Base-by-base conservation (phyloP, 441 rosid genomes). In the Syzygium malaccense region DNA sequence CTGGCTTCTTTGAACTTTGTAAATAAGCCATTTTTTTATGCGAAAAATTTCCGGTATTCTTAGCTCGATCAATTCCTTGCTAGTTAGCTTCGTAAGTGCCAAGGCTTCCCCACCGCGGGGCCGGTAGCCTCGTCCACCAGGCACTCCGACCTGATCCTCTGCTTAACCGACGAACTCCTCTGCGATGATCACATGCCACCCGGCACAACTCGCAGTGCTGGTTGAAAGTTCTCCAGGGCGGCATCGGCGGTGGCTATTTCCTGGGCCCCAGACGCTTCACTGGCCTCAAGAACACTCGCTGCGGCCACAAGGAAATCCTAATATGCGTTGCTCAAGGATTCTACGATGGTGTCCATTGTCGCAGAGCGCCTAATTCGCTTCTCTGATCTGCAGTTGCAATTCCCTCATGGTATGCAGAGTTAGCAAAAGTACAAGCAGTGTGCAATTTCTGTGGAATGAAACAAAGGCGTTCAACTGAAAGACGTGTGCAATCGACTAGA, bases 101-200 rank as follows among this genome's bases (percentile, higher is more conserved):
- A 10, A 51, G 12, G 54, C 45, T 41, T 41, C 45, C 45, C 45
- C 45, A 1, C 45, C 45, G 45, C 8, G 45, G 45, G 7, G 45
- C 45, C 45, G 8, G 45, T 41, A 7, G 45, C 8, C 45, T 41
- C 45, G 45, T 7, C 45, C 45, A 96, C 98, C 86, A 97, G 89
- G 90, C 99, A 96, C 91, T 97, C 98, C 0, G 97, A 96, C 62
- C 98, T 96, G 78, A 97, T 95, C 91, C 97, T 95, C 85, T 94
- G 98, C 91, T 95, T 95, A 62, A 94, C 95, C 8, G 98, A 97
- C 91, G 90, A 96, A 95, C 92, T 97, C 99, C 92, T 96, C 99
- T 0, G 97, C 97, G 79, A n/a, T 96, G 98, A 91, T 97, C 99
- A 90, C 99, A 96, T 54, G 99, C 97, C 88, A 96, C 96, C 86